Evolutionary conservation across 192 early-diverging fungal species (phyloP), one percentile per base, ranked within the genome.

Genomic region (Gamsiella multidivaricata): DNA sequence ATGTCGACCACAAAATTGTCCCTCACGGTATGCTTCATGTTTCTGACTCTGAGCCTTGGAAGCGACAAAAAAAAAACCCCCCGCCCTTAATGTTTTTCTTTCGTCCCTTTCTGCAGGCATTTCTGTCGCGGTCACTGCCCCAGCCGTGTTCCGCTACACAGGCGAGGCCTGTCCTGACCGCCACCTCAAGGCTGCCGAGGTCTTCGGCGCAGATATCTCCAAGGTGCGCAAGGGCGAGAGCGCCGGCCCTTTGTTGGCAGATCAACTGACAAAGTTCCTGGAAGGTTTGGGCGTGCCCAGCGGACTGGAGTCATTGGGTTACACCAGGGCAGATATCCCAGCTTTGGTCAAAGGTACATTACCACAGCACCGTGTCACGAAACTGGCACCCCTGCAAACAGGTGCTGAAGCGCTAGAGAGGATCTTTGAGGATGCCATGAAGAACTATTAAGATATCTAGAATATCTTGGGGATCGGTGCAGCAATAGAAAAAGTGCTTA

Each of bases 331-430:
- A 0, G 87, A 94, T 67, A 91, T 95, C 36, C 84, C 81, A 17
- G 86, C 83, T 11, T 72, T 97, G 63, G 93, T 97, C 22, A 87
- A 93, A 57, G 94, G 94, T 34, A 94, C 94, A 12, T 63, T 97
- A 69, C 95, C 95, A 7, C 95, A 97, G 81, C 92, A 97, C 75
- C 91, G 95, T 50, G 95, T 97, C 20, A 93, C 93, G 60, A 95
- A 95, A 76, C 81, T 97, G 70, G 91, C 95, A n/a, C 95, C 95
- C 20, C 36, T 83, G 23, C 82, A 87, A 10, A 84, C 85, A 34
- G 91, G 84, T 29, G 79, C 80, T 25, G 91, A 94, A 61, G 87
- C 87, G 14, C 64, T 94, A 39, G 85, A 85, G 49, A 54, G 72
- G 33, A 75, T 94, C 69, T 89, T 94, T 83, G 91, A 90, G 69